Evolutionary conservation across 805 yeast species (phyloP).

Genomic region (Wickerhamiella azymoides): DNA sequence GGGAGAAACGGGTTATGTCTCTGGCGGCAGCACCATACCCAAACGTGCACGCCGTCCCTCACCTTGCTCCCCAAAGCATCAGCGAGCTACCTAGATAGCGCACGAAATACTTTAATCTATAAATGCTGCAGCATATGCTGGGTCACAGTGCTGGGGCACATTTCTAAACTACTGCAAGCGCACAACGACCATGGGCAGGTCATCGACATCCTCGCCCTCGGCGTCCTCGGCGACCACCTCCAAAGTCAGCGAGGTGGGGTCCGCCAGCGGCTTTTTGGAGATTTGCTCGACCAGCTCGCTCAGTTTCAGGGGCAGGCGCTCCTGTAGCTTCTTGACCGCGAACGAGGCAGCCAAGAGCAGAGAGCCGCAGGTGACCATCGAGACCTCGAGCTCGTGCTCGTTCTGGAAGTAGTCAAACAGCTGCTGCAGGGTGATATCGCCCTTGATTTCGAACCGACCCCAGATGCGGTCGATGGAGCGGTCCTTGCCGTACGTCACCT

Average conservation of each 20-base stretch:
- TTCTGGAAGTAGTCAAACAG: slow-evolving; percentile 62
- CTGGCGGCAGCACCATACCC: too few species aligned
- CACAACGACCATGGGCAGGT: slow-evolving; percentile 75
- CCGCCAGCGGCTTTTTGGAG: slow-evolving; percentile 66
- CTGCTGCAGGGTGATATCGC: slow-evolving; percentile 56
- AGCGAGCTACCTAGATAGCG: too few species aligned
- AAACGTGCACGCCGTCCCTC: too few species aligned
- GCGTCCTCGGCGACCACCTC: slow-evolving; percentile 89
- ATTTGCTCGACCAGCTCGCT: slow-evolving; percentile 72
- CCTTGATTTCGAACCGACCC: slow-evolving; percentile 72
- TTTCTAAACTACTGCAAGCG: neutral
- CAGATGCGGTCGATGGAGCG: slow-evolving; percentile 79
- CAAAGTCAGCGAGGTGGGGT: slow-evolving; percentile 62
- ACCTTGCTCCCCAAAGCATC: too few species aligned
- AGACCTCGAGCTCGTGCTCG: slow-evolving; percentile 71
- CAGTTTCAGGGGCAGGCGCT: slow-evolving; percentile 51
- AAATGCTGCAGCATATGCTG: too few species aligned
- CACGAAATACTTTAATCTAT: too few species aligned
- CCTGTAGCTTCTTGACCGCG: slow-evolving; percentile 81
- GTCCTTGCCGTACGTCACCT: slow-evolving; percentile 60
- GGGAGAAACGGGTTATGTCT: too few species aligned
- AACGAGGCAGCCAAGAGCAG: slow-evolving; percentile 84
- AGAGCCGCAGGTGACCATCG: slow-evolving; percentile 87
- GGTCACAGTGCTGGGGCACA: too few species aligned
- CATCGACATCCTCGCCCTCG: slow-evolving; percentile 82